A percentile compares a stretch with the other conserved stretches of the same genome.
Conservation (phyloP, 441 rosid genomes). For the Erysimum cheiri region DNA sequence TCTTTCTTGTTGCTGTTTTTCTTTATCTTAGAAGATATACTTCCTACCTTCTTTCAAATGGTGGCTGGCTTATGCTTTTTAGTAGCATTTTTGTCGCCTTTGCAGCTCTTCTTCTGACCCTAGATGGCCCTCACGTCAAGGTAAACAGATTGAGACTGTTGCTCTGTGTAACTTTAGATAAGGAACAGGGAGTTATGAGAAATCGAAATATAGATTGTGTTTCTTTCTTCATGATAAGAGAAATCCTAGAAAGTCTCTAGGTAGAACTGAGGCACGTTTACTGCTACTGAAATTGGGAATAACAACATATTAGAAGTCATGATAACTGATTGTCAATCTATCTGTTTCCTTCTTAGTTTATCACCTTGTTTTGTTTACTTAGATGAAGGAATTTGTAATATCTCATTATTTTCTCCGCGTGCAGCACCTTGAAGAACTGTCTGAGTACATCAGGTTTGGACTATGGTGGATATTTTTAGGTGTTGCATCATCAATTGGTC, state of each 20-base stretch:
- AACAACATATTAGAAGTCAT: not conserved
- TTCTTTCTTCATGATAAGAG: not conserved
- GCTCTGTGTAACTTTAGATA: conserved; percentile 56
- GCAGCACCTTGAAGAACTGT: conserved; percentile 85
- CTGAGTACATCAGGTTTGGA: conserved; percentile 71
- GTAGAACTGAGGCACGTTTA: not conserved
- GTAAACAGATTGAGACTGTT: conserved; percentile 49
- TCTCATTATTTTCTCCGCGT: not conserved
- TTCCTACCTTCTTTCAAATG: conserved; percentile 69
- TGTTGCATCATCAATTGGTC: conserved; percentile 98
- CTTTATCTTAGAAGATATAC: conserved; percentile 57
- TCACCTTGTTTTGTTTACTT: not conserved
- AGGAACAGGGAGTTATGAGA: not conserved
- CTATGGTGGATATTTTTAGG: conserved; percentile 98
- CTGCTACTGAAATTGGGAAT: not conserved
- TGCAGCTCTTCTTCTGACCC: conserved; percentile 64
- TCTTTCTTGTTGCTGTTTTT: conserved; percentile 64
- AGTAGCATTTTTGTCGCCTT: conserved; percentile 50
- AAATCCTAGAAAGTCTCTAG: not conserved
- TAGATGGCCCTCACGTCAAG: conserved; percentile 92
- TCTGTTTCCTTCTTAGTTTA: conserved; percentile 6
- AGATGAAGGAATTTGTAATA: conserved; percentile 8
- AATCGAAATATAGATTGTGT: not conserved
- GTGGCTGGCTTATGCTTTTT: conserved; percentile 72
- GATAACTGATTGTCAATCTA: not conserved